phyloP scores from a whole-genome alignment of 371 early-diverging fungal genomes.

The Apophysomyces elegans region DNA sequence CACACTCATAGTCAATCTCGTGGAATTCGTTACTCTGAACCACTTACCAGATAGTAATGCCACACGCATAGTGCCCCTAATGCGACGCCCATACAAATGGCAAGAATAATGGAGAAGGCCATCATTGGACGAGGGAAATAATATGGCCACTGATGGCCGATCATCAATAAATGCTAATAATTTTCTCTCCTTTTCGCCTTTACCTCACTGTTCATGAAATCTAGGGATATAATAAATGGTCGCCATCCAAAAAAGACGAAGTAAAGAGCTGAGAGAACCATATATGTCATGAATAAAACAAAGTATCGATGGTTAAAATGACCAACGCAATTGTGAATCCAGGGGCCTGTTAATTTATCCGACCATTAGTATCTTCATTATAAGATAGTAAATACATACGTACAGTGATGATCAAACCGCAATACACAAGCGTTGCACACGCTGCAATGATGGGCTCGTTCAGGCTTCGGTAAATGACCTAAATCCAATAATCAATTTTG shows the following conservation, averaged over 20 bases:
- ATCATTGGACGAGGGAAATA: constrained; percentile 60
- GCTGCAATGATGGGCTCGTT: constrained; percentile 92
- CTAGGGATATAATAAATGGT: constrained; percentile 60
- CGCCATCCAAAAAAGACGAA: constrained; percentile 63
- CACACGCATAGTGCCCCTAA: constrained; percentile 57
- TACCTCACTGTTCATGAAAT: constrained; percentile 50
- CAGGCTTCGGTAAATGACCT: constrained; percentile 81
- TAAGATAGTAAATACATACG: constrained; percentile 17
- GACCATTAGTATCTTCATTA: neutral
- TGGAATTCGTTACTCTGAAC: neutral
- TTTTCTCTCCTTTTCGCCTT: constrained; percentile 15
- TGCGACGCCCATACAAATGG: constrained; percentile 65
- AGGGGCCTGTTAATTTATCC: constrained; percentile 47
- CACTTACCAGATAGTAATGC: constrained; percentile 65
- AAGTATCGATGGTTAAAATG: constrained; percentile 85
- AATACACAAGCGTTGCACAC: constrained; percentile 86
- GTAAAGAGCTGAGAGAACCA: constrained; percentile 64
- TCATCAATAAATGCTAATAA: neutral
- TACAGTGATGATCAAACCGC: constrained; percentile 73
- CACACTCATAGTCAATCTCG: neutral
- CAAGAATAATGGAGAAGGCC: constrained; percentile 61
- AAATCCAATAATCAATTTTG: neutral
- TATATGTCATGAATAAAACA: constrained; percentile 75
- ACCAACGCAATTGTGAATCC: constrained; percentile 87
- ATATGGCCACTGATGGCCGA: constrained; percentile 58